A percentile compares a stretch with the other conserved stretches of the same genome.
Evolutionary conservation across 2,329 filamentous ascomycete genomes (phyloP).

Genomic region (Dactylellina cionopaga): DNA sequence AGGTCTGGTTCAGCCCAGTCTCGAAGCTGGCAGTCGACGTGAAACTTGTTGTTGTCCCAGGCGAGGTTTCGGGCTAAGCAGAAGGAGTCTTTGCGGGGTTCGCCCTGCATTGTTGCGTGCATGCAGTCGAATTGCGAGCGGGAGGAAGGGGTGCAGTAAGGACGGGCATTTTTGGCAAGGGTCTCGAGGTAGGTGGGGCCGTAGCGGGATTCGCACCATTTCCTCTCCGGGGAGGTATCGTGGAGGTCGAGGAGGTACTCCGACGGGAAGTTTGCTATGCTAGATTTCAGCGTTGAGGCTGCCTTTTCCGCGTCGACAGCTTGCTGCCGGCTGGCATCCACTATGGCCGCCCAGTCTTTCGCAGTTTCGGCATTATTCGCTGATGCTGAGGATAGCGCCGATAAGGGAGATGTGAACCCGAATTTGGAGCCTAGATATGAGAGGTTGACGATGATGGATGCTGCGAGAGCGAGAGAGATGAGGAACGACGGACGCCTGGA

Average conservation of each 20-base stretch:
- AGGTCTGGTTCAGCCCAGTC: slow-evolving; percentile 13
- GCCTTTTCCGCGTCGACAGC: not conserved
- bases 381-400: not conserved
- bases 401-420: not conserved
- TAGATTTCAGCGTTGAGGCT: not conserved
- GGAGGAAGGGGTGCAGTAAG: slow-evolving; percentile 55
- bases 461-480: slow-evolving; percentile 1
- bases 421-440: slow-evolving; percentile 27
- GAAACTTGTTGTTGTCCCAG: slow-evolving; percentile 54
- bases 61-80: slow-evolving; percentile 54
- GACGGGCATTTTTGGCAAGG: slow-evolving; percentile 54
- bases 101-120: slow-evolving; percentile 53
- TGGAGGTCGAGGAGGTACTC: slow-evolving; percentile 17
- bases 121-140: slow-evolving; percentile 57
- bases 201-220: slow-evolving; percentile 49
- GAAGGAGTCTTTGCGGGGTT: slow-evolving; percentile 56
- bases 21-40: slow-evolving; percentile 54
- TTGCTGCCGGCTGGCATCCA: not conserved
- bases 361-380: not conserved
- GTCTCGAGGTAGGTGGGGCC: slow-evolving; percentile 55
- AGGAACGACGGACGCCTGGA: slow-evolving; percentile 12
- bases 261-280: slow-evolving; percentile 3
- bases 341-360: not conserved
- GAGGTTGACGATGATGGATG: slow-evolving; percentile 26
- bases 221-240: slow-evolving; percentile 7